Evolutionary conservation across 768 basidiomycete genomes (phyloP).

Genomic region (Pisolithus tinctorius): DNA sequence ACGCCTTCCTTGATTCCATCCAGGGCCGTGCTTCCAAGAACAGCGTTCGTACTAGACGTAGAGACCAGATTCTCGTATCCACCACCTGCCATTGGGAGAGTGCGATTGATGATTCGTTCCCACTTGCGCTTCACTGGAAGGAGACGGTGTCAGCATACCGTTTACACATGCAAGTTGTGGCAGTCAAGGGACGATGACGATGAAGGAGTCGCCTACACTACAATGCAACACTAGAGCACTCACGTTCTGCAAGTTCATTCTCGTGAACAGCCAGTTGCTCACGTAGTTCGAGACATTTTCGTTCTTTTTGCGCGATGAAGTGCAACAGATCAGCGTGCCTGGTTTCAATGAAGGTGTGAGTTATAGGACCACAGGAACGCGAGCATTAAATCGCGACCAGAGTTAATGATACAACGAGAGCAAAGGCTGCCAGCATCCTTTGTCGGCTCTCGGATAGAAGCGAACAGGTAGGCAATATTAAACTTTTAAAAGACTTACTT

Average conservation of each 20-base stretch:
- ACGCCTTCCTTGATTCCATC: constrained; percentile 64
- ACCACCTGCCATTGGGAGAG: constrained; percentile 34
- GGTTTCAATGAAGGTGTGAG: neutral
- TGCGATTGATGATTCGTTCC: constrained; percentile 70
- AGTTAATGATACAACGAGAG: too few relatives aligned
- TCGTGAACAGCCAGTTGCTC: constrained; percentile 69
- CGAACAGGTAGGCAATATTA: neutral
- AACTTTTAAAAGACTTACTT: constrained; percentile 40
- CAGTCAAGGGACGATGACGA: neutral
- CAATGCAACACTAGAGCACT: constrained; percentile 12
- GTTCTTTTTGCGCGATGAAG: constrained; percentile 83
- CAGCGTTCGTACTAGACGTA: neutral
- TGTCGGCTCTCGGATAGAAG: neutral
- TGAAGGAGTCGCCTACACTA: neutral
- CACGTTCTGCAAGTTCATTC: constrained; percentile 60
- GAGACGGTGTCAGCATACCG: neutral
- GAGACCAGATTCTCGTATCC: constrained; percentile 8
- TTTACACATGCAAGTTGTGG: neutral
- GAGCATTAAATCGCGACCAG: too few relatives aligned
- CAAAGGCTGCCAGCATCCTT: neutral
- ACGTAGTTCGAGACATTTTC: constrained; percentile 74
- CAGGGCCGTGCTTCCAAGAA: constrained; percentile 25
- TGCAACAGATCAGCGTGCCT: constrained; percentile 80
- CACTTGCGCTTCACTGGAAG: constrained; percentile 70
- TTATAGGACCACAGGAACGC: neutral